Conservation (phyloP, 2,329 filamentous ascomycete genomes). For the Penicillium decumbens region DNA sequence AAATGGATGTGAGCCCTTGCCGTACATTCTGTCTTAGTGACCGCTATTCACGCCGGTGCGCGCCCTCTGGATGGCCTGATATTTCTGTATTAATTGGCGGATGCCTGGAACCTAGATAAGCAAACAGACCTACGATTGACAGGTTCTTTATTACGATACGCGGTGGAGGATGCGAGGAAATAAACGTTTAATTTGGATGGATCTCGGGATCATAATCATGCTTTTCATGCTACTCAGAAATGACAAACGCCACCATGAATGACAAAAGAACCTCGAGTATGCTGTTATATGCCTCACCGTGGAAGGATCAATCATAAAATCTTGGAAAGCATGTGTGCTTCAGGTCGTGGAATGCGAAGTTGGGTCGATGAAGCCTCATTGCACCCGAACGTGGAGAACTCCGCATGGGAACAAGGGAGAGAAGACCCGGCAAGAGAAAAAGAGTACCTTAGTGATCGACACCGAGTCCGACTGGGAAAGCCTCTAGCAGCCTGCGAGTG, state of each 20-base stretch:
- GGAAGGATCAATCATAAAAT: not conserved
- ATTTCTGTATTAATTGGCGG: too few species aligned
- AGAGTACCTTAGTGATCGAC: slow-evolving; percentile 5
- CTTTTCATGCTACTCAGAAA: not conserved
- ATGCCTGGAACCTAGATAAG: too few species aligned
- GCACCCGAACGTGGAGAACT: slow-evolving; percentile 8
- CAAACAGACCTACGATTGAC: too few species aligned
- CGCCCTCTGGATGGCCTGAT: too few species aligned
- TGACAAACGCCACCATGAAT: not conserved
- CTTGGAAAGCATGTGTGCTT: not conserved
- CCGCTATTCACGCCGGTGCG: too few species aligned
- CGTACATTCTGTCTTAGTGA: too few species aligned
- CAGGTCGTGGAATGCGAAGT: not conserved
- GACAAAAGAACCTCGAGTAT: not conserved
- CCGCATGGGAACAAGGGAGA: slow-evolving; percentile 1
- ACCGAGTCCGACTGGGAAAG: not conserved
- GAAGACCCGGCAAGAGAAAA: slow-evolving; percentile 1
- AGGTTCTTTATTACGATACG: not conserved
- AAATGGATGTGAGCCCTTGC: too few species aligned
- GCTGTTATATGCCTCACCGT: not conserved
- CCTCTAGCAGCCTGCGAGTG: not conserved
- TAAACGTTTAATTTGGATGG: not conserved
- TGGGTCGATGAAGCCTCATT: slow-evolving; percentile 5
- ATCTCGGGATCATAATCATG: not conserved
- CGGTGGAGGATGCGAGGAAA: not conserved